These are phyloP conservation scores for Hirsutella thompsonii DNA, from an alignment of 2,329 filamentous ascomycete genomes.

Conservation along the genomic window DNA sequence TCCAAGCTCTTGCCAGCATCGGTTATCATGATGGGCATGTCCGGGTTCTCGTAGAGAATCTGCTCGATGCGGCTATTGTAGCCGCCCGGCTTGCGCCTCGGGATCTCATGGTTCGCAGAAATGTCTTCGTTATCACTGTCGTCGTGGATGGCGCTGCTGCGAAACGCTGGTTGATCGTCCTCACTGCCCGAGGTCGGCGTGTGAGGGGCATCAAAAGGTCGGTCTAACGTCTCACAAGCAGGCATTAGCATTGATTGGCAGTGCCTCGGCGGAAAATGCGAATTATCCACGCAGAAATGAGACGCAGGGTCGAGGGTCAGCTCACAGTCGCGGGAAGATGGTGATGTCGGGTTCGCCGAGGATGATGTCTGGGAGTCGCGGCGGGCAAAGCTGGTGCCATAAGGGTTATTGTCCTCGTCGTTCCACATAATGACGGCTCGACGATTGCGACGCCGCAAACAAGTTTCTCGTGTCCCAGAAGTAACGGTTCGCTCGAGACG, in stretches of 20 bases:
- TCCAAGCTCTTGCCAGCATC: slow-evolving; percentile 93
- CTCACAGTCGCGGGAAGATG: slow-evolving; percentile 44
- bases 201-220: slow-evolving; percentile 48
- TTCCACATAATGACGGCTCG: slow-evolving; percentile 64
- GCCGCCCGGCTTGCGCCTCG: slow-evolving; percentile 64
- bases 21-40: slow-evolving; percentile 80
- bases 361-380: slow-evolving; percentile 68
- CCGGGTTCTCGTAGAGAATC: slow-evolving; percentile 89
- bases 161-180: slow-evolving; percentile 40
- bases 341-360: slow-evolving; percentile 50
- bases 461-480: neutral
- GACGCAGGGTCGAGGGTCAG: neutral
- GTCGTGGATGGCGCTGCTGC: slow-evolving; percentile 12
- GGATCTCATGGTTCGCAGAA: slow-evolving; percentile 28
- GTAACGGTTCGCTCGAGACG: neutral
- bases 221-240: slow-evolving; percentile 16
- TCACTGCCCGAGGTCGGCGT: slow-evolving; percentile 61
- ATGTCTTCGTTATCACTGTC: slow-evolving; percentile 35
- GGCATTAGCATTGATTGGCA: neutral
- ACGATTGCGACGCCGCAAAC: neutral
- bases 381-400: slow-evolving; percentile 80
- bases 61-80: slow-evolving; percentile 96
- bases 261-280: neutral
- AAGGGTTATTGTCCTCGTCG: slow-evolving; percentile 96
- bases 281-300: neutral